phyloP scores from a whole-genome alignment of 441 rosid species.

The Biscutella laevigata region DNA sequence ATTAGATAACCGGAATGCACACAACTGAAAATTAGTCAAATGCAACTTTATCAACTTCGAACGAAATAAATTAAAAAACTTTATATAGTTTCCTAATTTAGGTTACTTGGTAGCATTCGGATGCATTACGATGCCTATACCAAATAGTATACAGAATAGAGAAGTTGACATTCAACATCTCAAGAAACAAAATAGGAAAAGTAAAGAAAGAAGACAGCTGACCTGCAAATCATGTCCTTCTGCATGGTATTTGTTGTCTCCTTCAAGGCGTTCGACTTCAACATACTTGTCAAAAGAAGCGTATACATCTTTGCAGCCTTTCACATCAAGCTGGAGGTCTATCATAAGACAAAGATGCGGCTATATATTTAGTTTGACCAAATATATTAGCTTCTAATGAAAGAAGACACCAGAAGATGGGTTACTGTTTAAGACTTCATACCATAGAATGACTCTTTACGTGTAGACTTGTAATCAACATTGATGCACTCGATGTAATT shows the following conservation, averaged over 20 bases:
- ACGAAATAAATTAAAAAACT: not conserved
- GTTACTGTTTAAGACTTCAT: conserved; percentile 10
- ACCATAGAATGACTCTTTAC: conserved; percentile 93
- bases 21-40: not conserved
- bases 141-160: not conserved
- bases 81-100: not conserved
- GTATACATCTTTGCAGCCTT: conserved; percentile 93
- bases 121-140: not conserved
- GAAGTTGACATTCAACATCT: conserved; percentile 4
- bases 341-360: conserved; percentile 25
- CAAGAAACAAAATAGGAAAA: not conserved
- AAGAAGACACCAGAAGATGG: too few relatives aligned
- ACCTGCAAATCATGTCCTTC: conserved; percentile 95
- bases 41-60: not conserved
- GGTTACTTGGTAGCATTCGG: too few relatives aligned
- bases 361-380: not conserved
- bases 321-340: conserved; percentile 98
- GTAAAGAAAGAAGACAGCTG: conserved; percentile 21
- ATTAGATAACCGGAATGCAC: not conserved
- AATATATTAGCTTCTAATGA: conserved; percentile 8
- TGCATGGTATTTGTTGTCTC: conserved; percentile 90
- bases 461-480: conserved; percentile 85
- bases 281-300: conserved; percentile 95
- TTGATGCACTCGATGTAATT: conserved; percentile 89
- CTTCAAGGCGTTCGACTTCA: conserved; percentile 95